phyloP scores from a whole-genome alignment of 192 early-diverging fungal species.

The Umbelopsis sp. region DNA sequence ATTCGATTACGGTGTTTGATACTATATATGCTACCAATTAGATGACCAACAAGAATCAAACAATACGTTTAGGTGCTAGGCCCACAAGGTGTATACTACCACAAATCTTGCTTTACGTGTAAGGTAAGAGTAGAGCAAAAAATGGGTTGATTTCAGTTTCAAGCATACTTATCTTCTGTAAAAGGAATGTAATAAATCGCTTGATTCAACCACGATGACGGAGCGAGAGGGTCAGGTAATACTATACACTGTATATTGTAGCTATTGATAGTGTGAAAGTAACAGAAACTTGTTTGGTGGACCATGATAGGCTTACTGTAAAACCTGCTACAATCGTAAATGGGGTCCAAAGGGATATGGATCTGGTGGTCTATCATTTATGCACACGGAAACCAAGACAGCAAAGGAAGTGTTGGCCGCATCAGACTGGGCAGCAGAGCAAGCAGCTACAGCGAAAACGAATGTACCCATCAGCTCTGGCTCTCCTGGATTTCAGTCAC shows the following conservation, averaged over 20 bases:
- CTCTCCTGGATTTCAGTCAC: not conserved
- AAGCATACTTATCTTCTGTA: not conserved
- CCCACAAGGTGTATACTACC: slow-evolving; percentile 37
- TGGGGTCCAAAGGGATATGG: slow-evolving; percentile 59
- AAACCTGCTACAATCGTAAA: slow-evolving; percentile 53
- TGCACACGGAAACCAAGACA: not conserved
- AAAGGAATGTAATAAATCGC: slow-evolving; percentile 55
- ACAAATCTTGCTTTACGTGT: slow-evolving; percentile 25
- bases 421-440: not conserved
- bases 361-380: slow-evolving; percentile 19
- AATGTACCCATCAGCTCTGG: too few species aligned
- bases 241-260: not conserved
- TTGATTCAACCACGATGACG: slow-evolving; percentile 54
- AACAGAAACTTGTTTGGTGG: not conserved
- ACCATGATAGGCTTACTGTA: slow-evolving; percentile 54
- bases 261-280: not conserved
- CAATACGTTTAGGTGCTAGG: slow-evolving; percentile 35
- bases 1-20: not conserved
- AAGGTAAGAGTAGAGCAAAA: not conserved
- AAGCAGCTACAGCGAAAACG: not conserved
- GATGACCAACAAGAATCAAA: not conserved
- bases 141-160: not conserved
- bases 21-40: too few species aligned
- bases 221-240: slow-evolving; percentile 58
- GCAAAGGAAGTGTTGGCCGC: not conserved